Percentiles rank a stretch among this genome's conserved stretches.
Conservation (phyloP, 176 grass and related monocot genomes). For the Oryza coarctata region DNA sequence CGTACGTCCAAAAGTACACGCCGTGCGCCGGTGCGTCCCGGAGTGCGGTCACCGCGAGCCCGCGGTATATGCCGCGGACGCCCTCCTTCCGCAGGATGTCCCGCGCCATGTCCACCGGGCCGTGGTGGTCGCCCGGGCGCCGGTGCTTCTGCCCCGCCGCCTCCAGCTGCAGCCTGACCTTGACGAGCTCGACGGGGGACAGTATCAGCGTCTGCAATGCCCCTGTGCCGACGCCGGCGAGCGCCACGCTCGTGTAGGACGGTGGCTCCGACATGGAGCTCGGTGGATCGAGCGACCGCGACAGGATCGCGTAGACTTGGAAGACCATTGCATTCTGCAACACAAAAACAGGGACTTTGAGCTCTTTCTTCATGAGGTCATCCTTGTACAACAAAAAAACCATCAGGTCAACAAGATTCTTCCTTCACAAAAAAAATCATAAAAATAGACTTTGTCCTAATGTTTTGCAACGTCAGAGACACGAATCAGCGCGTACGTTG, state of each 20-base stretch:
- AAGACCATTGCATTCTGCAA: slow-evolving; percentile 91
- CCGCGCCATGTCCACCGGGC: slow-evolving; percentile 58
- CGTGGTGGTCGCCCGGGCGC: background rate
- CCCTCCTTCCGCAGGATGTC: slow-evolving; percentile 65
- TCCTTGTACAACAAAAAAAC: background rate
- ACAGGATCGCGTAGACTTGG: slow-evolving; percentile 84
- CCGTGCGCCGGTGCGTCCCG: slow-evolving; percentile 93
- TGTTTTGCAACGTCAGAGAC: background rate
- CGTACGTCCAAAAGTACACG: slow-evolving; percentile 97
- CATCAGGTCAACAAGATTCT: background rate
- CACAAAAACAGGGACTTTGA: background rate
- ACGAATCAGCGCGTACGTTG: background rate
- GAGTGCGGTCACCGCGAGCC: slow-evolving; percentile 70
- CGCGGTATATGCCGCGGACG: slow-evolving; percentile 68
- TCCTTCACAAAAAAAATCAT: background rate
- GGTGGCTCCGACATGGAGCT: slow-evolving; percentile 44
- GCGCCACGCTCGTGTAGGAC: slow-evolving; percentile 69
- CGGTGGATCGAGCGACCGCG: slow-evolving; percentile 45
- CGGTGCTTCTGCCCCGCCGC: slow-evolving; percentile 26
- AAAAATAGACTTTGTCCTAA: background rate
- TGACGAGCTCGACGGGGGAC: slow-evolving; percentile 83
- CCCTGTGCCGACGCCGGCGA: slow-evolving; percentile 74
- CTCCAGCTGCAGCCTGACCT: slow-evolving; percentile 81
- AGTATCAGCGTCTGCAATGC: slow-evolving; percentile 78
- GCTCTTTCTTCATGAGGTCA: background rate